Evolutionary conservation across 2,329 filamentous ascomycete species (phyloP).

Genomic region (Fusarium newnesense): DNA sequence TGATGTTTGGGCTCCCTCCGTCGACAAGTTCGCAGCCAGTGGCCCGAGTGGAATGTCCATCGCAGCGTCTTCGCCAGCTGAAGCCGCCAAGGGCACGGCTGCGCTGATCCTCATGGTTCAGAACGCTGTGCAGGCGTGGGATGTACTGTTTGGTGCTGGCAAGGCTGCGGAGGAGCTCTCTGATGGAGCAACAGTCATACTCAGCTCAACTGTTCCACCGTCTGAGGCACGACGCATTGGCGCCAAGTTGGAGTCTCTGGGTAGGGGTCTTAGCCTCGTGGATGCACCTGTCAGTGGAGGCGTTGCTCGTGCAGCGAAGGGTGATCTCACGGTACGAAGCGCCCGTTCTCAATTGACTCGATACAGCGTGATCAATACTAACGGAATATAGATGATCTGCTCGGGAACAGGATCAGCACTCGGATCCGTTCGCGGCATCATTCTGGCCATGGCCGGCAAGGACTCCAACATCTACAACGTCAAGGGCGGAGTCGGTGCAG

Average conservation of each 20-base stretch:
- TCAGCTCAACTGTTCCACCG: not conserved
- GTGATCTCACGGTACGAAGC: not conserved
- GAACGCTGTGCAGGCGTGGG: not conserved
- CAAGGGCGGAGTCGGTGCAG: not conserved
- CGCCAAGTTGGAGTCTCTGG: not conserved
- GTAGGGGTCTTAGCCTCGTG: not conserved
- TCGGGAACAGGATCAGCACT: not conserved
- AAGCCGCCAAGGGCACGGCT: not conserved
- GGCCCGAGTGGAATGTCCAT: rapidly evolving
- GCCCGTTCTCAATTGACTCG: not conserved
- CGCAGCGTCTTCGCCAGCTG: not conserved
- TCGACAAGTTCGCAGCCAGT: not conserved
- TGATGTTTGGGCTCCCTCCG: not conserved
- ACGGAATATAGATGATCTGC: not conserved
- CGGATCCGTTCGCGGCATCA: not conserved
- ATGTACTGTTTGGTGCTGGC: not conserved
- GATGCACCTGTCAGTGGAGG: not conserved
- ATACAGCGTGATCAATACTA: rapidly evolving
- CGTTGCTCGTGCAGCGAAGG: not conserved
- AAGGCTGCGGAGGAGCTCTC: not conserved
- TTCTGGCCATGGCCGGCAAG: not conserved
- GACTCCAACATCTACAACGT: not conserved
- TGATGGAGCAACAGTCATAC: not conserved
- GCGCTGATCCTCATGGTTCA: not conserved
- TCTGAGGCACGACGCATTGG: not conserved